Conservation (phyloP, 805 yeast species). For the Myxozyma neglecta region DNA sequence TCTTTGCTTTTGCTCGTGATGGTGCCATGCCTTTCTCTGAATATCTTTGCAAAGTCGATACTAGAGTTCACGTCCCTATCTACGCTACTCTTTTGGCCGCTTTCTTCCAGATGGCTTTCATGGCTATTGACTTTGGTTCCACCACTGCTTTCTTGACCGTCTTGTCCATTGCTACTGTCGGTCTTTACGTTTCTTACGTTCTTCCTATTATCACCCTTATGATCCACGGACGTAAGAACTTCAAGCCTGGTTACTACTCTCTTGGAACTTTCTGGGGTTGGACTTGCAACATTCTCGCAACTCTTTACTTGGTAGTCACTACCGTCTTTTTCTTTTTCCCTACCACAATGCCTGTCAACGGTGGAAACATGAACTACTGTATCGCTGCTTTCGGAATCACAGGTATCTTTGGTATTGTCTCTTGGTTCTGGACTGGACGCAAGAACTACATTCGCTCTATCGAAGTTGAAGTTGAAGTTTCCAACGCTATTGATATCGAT, state of each 20-base stretch:
- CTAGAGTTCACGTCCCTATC: conserved; percentile 59
- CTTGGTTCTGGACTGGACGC: conserved; percentile 25
- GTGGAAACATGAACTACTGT: conserved; percentile 36
- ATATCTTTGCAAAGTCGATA: conserved; percentile 52
- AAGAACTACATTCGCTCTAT: conserved; percentile 27
- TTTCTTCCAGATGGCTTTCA: conserved; percentile 26
- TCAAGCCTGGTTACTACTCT: conserved; percentile 28
- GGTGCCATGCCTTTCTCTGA: conserved; percentile 62
- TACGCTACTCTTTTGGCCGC: conserved; percentile 45
- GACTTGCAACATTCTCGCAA: conserved; percentile 29
- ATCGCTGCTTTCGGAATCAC: conserved; percentile 37
- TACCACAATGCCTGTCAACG: conserved; percentile 36
- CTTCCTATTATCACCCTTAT: conserved; percentile 27
- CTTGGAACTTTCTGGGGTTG: conserved; percentile 27
- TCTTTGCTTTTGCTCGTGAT: conserved; percentile 68
- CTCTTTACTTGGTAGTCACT: conserved; percentile 31
- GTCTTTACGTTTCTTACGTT: conserved; percentile 33
- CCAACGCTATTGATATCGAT: conserved; percentile 5
- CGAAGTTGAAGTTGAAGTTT: conserved; percentile 8
- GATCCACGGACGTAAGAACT: conserved; percentile 25
- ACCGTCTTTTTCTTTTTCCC: conserved; percentile 38
- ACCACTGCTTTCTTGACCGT: conserved; percentile 32
- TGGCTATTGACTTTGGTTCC: conserved; percentile 34
- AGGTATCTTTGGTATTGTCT: conserved; percentile 22
- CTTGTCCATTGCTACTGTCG: conserved; percentile 32